Evolutionary conservation across 2,329 filamentous ascomycete genomes (phyloP), one percentile per base, ranked within the genome.

Genomic region (Stromatinia cepivora): DNA sequence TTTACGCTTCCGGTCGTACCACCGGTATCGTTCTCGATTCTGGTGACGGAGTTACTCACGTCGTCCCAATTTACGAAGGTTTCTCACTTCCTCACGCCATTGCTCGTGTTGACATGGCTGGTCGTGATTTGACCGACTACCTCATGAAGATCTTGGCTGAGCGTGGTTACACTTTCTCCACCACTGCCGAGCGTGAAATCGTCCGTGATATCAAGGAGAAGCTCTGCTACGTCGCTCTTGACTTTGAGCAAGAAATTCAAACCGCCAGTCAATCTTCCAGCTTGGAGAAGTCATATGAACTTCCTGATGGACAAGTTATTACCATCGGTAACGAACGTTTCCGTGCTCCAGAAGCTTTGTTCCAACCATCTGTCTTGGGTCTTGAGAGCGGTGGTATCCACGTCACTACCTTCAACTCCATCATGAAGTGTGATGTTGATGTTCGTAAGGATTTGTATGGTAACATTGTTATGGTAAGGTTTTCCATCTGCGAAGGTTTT

Each of bases 181-280:
- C 95, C 86, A 98, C 95, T 73, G 95, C 95, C 84, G 95, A 99
- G 89, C 95, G 95, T 85, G 95, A 98, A 96, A 99, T 98, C 82
- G 95, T 98, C 81, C 94, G 95, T 88, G 95, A 99, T 84, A 98
- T 99, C 88, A 99, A 99, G 92, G 95, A 99, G 92, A 99, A 98
- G 91, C 94, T 99, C 80, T 99, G 95, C 91, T 99, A 99, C 87
- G 95, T 98, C 81, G 95, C 95, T 77, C 92, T 99, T 78, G 95
- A 99, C 88, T 98, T 99, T 80, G 95, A 99, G 89, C 95, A 99
- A 89, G 95, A 99, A 88, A 97, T 99, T 83, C 95, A 99, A 90
- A 99, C 95, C 78, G 95, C 95, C 79, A 94, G 93, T 82, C 95
- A 99, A 89, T 97, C 92, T 86, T 98, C 95, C 82, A 93, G 88